phyloP scores from a whole-genome alignment of 2,329 filamentous ascomycete species.

The Alternaria sp. region DNA sequence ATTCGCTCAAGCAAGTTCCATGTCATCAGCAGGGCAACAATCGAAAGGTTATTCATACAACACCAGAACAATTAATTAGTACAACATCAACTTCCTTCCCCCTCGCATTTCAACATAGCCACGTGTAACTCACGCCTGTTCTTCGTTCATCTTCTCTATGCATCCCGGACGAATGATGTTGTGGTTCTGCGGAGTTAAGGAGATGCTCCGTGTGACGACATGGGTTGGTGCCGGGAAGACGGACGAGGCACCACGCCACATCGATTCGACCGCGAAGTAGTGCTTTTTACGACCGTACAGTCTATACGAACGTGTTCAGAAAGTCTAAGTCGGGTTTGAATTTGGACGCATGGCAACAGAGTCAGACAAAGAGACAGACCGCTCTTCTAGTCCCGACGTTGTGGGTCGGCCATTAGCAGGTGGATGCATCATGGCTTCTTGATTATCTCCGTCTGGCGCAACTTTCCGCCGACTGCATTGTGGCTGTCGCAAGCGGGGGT shows the following conservation, averaged over 20 bases:
- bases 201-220: neutral
- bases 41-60: neutral
- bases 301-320: neutral
- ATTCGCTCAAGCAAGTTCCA: neutral
- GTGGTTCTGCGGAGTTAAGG: neutral
- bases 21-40: neutral
- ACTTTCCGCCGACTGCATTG: constrained; percentile 4
- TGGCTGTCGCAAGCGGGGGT: constrained; percentile 9
- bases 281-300: constrained; percentile 6
- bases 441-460: constrained; percentile 25
- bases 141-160: neutral
- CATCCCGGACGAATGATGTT: neutral
- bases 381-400: neutral
- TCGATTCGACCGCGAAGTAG: constrained; percentile 11
- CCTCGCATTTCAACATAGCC: neutral
- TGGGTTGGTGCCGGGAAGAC: neutral
- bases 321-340: neutral
- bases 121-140: neutral
- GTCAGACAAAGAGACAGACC: constrained; percentile 29
- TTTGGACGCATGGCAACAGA: neutral
- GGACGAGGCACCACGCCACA: neutral
- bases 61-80: neutral
- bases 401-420: constrained; percentile 14
- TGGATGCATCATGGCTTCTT: constrained; percentile 11
- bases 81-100: too few species aligned